Evolutionary conservation across 805 yeast genomes (phyloP).

Genomic region (Suhomyces tanzawaensis): DNA sequence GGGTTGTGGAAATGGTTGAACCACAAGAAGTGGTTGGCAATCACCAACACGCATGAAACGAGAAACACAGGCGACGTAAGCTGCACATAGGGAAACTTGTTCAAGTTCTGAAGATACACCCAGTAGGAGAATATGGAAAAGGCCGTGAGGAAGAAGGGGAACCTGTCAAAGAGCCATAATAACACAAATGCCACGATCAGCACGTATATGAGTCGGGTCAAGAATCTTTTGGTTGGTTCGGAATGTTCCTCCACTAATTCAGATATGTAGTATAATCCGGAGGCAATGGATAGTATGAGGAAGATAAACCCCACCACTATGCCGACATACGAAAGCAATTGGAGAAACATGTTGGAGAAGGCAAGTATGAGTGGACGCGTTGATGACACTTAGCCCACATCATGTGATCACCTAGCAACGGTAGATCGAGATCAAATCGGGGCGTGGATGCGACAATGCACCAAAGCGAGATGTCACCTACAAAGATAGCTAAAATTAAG

Average conservation of each 20-base stretch:
- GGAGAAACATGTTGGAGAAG: constrained; percentile 34
- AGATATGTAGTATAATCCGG: constrained; percentile 86
- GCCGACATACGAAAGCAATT: constrained; percentile 39
- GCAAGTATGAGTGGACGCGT: too few species aligned
- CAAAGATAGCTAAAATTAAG: too few species aligned
- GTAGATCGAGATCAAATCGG: too few species aligned
- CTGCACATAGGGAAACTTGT: constrained; percentile 79
- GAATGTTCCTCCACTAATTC: constrained; percentile 94
- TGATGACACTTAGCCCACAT: too few species aligned
- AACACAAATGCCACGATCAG: constrained; percentile 56
- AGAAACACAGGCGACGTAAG: constrained; percentile 71
- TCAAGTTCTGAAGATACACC: constrained; percentile 73
- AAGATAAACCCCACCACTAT: constrained; percentile 39
- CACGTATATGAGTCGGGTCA: constrained; percentile 59
- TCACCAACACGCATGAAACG: constrained; percentile 66
- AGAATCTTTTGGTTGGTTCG: constrained; percentile 72
- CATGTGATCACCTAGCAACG: too few species aligned
- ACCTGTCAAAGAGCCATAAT: constrained; percentile 69
- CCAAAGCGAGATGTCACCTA: too few species aligned
- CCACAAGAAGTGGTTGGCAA: constrained; percentile 86
- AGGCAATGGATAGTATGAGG: constrained; percentile 61
- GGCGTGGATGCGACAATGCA: too few species aligned
- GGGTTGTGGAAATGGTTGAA: constrained; percentile 77
- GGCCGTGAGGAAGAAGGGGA: constrained; percentile 67
- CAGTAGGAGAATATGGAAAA: constrained; percentile 70